Evolutionary conservation across 1,284 basidiomycete genomes (phyloP).

Genomic region (Pyrrhoderma lamaoense): DNA sequence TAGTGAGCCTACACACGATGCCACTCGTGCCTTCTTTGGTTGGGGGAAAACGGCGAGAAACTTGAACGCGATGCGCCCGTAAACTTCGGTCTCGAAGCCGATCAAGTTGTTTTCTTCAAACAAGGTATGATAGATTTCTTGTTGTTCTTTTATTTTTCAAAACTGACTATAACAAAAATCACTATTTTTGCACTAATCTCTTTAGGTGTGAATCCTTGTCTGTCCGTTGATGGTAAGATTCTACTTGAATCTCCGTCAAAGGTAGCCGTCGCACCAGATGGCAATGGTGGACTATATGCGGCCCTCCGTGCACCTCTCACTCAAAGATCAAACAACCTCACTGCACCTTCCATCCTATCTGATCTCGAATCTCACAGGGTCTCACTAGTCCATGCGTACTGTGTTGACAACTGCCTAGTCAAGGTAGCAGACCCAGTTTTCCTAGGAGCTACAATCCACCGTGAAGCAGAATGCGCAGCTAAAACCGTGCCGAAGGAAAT

Average conservation of each 20-base stretch:
- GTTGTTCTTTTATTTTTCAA: background rate
- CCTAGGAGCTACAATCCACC: conserved; percentile 86
- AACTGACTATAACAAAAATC: background rate
- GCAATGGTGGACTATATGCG: conserved; percentile 96
- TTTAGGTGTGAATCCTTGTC: conserved; percentile 93
- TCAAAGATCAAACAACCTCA: conserved; percentile 36
- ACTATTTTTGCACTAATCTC: conserved; percentile 15
- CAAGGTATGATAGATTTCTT: conserved; percentile 67
- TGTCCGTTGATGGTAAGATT: conserved; percentile 92
- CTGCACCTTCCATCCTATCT: conserved; percentile 68
- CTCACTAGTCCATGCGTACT: conserved; percentile 90
- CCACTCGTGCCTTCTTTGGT: conserved; percentile 81
- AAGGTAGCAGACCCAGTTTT: conserved; percentile 96
- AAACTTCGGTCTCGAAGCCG: conserved; percentile 80
- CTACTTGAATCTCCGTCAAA: conserved; percentile 74
- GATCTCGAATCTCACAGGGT: conserved; percentile 77
- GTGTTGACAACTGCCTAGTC: conserved; percentile 99
- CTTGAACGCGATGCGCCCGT: conserved; percentile 38
- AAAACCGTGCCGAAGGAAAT: conserved; percentile 92
- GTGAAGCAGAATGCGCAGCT: conserved; percentile 83
- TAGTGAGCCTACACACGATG: conserved; percentile 85
- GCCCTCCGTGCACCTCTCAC: conserved; percentile 79
- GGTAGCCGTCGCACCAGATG: conserved; percentile 92
- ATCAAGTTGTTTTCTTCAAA: conserved; percentile 90
- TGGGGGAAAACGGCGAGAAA: conserved; percentile 13